These are phyloP conservation scores for Suillus occidentalis DNA, from an alignment of 768 basidiomycete species.

Conservation along the genomic window DNA sequence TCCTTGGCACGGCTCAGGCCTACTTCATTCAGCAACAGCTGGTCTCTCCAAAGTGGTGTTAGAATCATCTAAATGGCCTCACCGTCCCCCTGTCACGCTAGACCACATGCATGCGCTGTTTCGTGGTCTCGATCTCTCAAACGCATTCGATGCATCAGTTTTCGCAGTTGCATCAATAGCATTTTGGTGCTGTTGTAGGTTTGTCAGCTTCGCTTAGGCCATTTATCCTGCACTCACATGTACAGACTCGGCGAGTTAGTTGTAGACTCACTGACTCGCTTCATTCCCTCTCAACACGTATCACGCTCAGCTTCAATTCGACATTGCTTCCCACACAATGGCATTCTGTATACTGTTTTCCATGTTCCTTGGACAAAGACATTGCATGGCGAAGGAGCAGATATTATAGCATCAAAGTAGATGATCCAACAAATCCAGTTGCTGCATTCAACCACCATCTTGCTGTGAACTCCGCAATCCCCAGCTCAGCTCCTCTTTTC, in stretches of 20 bases:
- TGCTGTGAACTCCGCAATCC: neutral
- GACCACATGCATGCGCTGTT: neutral
- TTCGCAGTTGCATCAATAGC: neutral
- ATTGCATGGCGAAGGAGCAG: neutral
- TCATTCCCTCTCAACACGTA: neutral
- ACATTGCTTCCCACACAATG: too few relatives aligned
- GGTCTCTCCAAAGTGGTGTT: too few relatives aligned
- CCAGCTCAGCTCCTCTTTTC: neutral
- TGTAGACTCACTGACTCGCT: neutral
- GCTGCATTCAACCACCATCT: neutral
- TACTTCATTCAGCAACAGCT: too few relatives aligned
- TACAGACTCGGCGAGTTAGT: neutral
- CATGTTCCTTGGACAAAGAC: neutral
- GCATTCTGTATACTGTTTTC: too few relatives aligned
- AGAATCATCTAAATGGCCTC: too few relatives aligned
- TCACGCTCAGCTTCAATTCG: too few relatives aligned
- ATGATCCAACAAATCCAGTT: neutral
- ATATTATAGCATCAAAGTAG: neutral
- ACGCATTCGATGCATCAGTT: neutral
- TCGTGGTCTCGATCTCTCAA: neutral
- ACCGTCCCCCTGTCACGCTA: neutral
- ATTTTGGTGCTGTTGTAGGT: neutral
- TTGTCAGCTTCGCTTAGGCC: rapidly evolving
- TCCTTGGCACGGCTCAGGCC: too few relatives aligned
- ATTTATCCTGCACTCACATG: neutral